Percentiles rank a stretch among this genome's conserved stretches.
Evolutionary conservation across 2,329 filamentous ascomycete species (phyloP).

Genomic region (Aureobasidium lini): DNA sequence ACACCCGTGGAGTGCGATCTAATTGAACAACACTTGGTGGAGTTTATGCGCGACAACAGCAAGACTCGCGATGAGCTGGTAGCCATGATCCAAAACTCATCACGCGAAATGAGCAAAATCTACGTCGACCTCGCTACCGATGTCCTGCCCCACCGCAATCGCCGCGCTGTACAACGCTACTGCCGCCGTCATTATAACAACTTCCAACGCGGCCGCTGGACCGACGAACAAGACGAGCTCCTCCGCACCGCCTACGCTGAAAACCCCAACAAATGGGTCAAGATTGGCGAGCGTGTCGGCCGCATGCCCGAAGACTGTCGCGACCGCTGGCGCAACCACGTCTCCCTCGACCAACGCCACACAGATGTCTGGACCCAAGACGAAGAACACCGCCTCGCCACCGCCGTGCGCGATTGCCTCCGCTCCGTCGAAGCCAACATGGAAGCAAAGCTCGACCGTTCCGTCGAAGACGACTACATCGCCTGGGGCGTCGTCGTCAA

Average conservation of each 20-base stretch:
- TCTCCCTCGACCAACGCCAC: conserved; percentile 49
- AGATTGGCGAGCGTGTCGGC: conserved; percentile 55
- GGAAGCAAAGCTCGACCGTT: conserved; percentile 25
- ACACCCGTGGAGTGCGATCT: conserved; percentile 5
- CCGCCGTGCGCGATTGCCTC: conserved; percentile 48
- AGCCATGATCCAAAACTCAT: conserved; percentile 10
- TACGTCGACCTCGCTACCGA: not conserved
- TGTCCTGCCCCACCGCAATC: conserved; percentile 10
- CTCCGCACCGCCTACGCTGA: conserved; percentile 41
- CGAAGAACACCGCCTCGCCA: conserved; percentile 50
- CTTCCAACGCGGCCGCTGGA: conserved; percentile 53
- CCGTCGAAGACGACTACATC: conserved; percentile 47
- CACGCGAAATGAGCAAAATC: conserved; percentile 9
- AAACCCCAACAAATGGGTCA: conserved; percentile 52
- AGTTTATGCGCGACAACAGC: not conserved
- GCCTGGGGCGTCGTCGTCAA: conserved; percentile 60
- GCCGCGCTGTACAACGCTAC: conserved; percentile 30
- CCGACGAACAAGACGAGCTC: conserved; percentile 49
- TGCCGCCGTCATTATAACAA: conserved; percentile 60
- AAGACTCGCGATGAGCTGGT: not conserved
- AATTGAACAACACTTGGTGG: conserved; percentile 5
- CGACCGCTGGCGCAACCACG: conserved; percentile 63
- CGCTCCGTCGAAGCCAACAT: conserved; percentile 23
- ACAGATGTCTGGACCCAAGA: conserved; percentile 52
- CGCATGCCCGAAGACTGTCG: conserved; percentile 59